A percentile compares a stretch with the other conserved stretches of the same genome.
Evolutionary conservation across 2,329 filamentous ascomycete genomes (phyloP).

Genomic region (Cadophora luteo-olivacea): DNA sequence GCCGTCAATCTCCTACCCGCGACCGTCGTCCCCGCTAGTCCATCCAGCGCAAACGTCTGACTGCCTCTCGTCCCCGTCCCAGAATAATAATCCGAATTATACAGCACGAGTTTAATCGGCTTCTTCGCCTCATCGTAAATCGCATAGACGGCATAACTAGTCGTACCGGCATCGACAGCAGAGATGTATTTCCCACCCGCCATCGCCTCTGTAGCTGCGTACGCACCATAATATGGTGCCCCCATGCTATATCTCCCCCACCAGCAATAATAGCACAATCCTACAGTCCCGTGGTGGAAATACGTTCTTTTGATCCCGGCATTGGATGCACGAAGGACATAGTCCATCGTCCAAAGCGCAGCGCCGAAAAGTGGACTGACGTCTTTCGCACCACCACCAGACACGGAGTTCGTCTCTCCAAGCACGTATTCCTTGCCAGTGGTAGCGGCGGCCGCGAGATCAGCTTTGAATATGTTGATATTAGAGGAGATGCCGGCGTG

Average conservation of each 20-base stretch:
- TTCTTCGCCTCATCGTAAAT: conserved; percentile 32
- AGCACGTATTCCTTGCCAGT: conserved; percentile 41
- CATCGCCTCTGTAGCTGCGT: conserved; percentile 37
- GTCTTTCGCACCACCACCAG: conserved; percentile 38
- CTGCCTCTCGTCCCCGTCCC: conserved; percentile 34
- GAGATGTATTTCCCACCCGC: conserved; percentile 37
- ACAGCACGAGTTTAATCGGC: conserved; percentile 34
- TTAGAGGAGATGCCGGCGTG: conserved; percentile 39
- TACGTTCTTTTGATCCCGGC: conserved; percentile 38
- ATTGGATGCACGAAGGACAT: conserved; percentile 32
- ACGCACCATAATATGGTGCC: conserved; percentile 43
- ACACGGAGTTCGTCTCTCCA: conserved; percentile 44
- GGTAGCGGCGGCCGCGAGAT: conserved; percentile 35
- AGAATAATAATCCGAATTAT: conserved; percentile 40
- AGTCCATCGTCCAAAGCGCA: conserved; percentile 42
- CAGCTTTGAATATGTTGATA: conserved; percentile 32
- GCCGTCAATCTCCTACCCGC: conserved; percentile 46
- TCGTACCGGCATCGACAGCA: conserved; percentile 34
- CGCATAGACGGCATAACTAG: conserved; percentile 36
- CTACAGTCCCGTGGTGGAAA: conserved; percentile 43
- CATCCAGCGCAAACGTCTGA: conserved; percentile 35
- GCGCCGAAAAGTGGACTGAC: conserved; percentile 41
- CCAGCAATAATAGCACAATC: conserved; percentile 45
- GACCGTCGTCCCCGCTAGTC: conserved; percentile 26
- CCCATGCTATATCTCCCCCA: conserved; percentile 40